Conservation (phyloP, 2,329 filamentous ascomycete genomes). For the Allantophomopsis lycopodina region DNA sequence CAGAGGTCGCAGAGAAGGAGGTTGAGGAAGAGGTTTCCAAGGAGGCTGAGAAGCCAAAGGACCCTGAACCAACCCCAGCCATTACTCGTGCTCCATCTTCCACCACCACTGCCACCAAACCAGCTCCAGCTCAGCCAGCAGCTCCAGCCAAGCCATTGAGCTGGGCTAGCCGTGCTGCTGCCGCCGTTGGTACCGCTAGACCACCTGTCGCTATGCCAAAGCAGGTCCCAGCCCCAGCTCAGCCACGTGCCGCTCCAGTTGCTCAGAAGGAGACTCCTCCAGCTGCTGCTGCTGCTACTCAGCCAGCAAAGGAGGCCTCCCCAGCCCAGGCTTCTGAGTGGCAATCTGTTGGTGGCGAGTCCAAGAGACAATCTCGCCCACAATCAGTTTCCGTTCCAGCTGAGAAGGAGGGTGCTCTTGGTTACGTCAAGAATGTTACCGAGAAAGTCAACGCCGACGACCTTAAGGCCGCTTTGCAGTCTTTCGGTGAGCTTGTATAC, state of each 20-base stretch:
- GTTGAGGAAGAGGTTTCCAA: constrained; percentile 30
- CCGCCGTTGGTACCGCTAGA: constrained; percentile 35
- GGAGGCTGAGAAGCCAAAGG: constrained; percentile 53
- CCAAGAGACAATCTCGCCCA: constrained; percentile 72
- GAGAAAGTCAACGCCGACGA: constrained; percentile 71
- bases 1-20: constrained; percentile 23
- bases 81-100: constrained; percentile 21
- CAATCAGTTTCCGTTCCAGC: constrained; percentile 47
- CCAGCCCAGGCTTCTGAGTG: constrained; percentile 44
- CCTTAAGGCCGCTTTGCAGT: constrained; percentile 55
- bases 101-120: constrained; percentile 21
- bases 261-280: constrained; percentile 19
- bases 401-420: constrained; percentile 66
- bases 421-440: constrained; percentile 91
- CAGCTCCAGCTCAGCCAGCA: constrained; percentile 34
- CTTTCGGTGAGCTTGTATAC: constrained; percentile 57
- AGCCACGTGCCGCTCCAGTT: constrained; percentile 36
- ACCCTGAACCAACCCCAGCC: constrained; percentile 40
- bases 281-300: constrained; percentile 27
- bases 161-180: constrained; percentile 61
- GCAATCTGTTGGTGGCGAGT: constrained; percentile 69
- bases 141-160: constrained; percentile 49
- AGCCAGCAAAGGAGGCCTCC: constrained; percentile 13
- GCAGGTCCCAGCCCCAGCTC: constrained; percentile 35
- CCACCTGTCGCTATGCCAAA: constrained; percentile 37